Evolutionary conservation across 805 yeast genomes (phyloP).

Genomic region (Wickerhamomyces chaumierensis): DNA sequence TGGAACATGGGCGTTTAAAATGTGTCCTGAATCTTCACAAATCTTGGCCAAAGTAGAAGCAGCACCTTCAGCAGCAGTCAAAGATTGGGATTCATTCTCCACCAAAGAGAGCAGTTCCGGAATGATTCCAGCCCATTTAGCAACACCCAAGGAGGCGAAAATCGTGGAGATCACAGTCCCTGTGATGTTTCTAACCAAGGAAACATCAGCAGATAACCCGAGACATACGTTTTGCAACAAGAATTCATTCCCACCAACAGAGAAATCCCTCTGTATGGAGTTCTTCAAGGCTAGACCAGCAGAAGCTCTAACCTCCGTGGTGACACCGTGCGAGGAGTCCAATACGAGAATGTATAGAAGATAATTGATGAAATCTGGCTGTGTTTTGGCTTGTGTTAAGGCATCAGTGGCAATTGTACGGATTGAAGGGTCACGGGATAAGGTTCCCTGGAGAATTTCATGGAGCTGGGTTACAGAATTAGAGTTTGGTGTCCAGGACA

Average conservation of each 20-base stretch:
- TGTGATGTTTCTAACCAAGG: slow-evolving; percentile 74
- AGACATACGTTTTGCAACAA: slow-evolving; percentile 25
- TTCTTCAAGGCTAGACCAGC: slow-evolving; percentile 85
- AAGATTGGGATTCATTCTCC: slow-evolving; percentile 26
- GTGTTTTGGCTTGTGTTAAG: slow-evolving; percentile 52
- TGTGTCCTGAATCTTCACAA: slow-evolving; percentile 73
- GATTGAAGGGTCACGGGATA: slow-evolving; percentile 43
- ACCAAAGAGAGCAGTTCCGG: slow-evolving; percentile 57
- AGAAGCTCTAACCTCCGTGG: slow-evolving; percentile 60
- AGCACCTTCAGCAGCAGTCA: slow-evolving; percentile 49
- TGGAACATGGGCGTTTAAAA: slow-evolving; percentile 55
- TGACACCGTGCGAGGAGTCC: slow-evolving; percentile 24
- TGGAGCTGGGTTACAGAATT: slow-evolving; percentile 53
- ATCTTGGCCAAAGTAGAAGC: slow-evolving; percentile 75
- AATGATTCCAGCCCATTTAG: slow-evolving; percentile 66
- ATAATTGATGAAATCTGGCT: slow-evolving; percentile 68
- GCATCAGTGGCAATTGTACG: slow-evolving; percentile 66
- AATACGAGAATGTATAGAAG: slow-evolving; percentile 60
- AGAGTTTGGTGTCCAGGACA: slow-evolving; percentile 63
- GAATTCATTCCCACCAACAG: slow-evolving; percentile 21
- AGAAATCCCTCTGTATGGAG: slow-evolving; percentile 35
- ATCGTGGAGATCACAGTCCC: slow-evolving; percentile 85
- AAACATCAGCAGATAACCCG: slow-evolving; percentile 41
- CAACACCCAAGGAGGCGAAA: slow-evolving; percentile 56
- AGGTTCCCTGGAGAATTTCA: slow-evolving; percentile 56